Conservation (phyloP, 306 rosid genomes). For the Cicer yamashitae region DNA sequence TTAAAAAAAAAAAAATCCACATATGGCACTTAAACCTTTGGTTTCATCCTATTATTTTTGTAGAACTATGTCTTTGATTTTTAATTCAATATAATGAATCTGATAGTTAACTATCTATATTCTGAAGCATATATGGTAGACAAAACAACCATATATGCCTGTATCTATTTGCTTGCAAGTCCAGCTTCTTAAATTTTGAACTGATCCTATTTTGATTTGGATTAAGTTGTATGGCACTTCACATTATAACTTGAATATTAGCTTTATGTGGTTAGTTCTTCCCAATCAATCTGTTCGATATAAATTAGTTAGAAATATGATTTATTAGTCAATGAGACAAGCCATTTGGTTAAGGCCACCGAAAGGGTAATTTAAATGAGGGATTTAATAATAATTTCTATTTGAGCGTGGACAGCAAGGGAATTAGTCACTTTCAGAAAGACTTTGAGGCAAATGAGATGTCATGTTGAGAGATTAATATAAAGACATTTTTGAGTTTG, state of each 20-base stretch:
- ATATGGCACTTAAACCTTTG: not conserved
- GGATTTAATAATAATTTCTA: constrained; percentile 3
- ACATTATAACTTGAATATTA: constrained; percentile 5
- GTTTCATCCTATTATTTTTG: not conserved
- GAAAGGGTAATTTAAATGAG: not conserved
- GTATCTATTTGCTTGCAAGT: constrained; percentile 4
- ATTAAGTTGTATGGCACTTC: not conserved
- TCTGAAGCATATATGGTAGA: not conserved
- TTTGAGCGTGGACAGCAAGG: constrained; percentile 19
- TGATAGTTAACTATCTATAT: not conserved
- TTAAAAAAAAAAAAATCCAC: no score
- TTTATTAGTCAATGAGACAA: constrained; percentile 14
- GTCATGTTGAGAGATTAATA: not conserved
- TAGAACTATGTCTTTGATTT: not conserved
- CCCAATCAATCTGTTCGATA: constrained; percentile 7
- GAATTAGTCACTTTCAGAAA: not conserved
- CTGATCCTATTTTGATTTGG: not conserved
- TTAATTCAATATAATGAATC: not conserved
- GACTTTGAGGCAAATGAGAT: not conserved
- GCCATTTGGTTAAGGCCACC: not conserved
- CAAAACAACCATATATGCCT: constrained; percentile 23
- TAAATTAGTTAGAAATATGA: constrained; percentile 3
- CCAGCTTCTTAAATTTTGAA: not conserved
- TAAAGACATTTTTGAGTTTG: no score
- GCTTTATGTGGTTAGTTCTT: not conserved